These are phyloP conservation scores for Brassica carinata DNA, from an alignment of 345 rosid genomes.

Conservation along the genomic window DNA sequence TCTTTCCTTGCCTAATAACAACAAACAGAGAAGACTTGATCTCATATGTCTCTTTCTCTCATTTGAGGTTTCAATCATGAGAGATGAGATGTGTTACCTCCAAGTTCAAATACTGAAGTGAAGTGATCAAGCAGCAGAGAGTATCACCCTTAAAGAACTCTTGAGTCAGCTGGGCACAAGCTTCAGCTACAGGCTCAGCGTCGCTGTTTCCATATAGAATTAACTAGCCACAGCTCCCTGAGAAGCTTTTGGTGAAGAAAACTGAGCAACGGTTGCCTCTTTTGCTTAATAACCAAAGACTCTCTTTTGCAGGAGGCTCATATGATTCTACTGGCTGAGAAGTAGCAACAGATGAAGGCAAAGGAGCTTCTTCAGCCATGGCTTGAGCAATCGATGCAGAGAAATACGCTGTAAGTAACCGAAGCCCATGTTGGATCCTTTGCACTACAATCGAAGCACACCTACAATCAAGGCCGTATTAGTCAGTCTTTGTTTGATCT, in stretches of 20 bases:
- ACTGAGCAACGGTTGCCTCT: too few relatives aligned
- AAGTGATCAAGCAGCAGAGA: conserved; percentile 62
- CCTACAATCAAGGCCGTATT: not conserved
- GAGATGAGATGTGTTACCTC: conserved; percentile 56
- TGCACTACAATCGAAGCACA: not conserved
- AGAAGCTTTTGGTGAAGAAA: too few relatives aligned
- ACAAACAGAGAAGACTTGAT: too few relatives aligned
- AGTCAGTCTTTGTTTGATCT: not conserved
- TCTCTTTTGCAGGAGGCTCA: not conserved
- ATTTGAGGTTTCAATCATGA: too few relatives aligned
- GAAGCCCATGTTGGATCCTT: conserved; percentile 54
- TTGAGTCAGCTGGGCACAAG: conserved; percentile 87
- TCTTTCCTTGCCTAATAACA: too few relatives aligned
- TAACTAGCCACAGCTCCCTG: conserved; percentile 32
- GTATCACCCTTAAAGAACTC: conserved; percentile 89
- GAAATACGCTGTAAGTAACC: conserved; percentile 93
- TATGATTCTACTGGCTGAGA: not conserved
- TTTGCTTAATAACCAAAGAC: too few relatives aligned
- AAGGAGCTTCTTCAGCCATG: too few relatives aligned
- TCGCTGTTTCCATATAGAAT: conserved; percentile 95
- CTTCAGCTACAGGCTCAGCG: conserved; percentile 90
- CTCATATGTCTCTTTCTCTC: too few relatives aligned
- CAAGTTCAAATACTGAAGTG: conserved; percentile 77
- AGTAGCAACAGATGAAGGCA: not conserved
- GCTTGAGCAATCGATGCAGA: conserved; percentile 92